Evolutionary conservation across 148 eudicot species (phyloP).

Genomic region (Silene uniflora): DNA sequence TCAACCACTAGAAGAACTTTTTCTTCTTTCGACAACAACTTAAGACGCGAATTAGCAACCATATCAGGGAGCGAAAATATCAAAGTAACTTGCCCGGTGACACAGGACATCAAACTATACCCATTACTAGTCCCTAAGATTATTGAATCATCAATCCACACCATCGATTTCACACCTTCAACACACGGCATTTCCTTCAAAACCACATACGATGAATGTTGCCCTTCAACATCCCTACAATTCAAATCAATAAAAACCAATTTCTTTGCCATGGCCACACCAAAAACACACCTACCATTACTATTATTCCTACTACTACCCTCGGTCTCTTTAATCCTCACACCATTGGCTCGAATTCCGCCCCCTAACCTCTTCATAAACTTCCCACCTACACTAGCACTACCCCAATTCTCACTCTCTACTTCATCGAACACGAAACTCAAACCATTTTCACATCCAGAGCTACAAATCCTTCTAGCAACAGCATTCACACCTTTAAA

Average conservation of each 20-base stretch:
- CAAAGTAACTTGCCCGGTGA: constrained; percentile 50
- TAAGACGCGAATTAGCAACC: constrained; percentile 50
- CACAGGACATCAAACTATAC: constrained; percentile 71
- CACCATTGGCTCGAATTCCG: constrained; percentile 48
- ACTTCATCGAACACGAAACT: constrained; percentile 26
- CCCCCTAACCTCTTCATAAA: constrained; percentile 53
- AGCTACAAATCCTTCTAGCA: constrained; percentile 47
- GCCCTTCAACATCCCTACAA: constrained; percentile 28
- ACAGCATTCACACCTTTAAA: constrained; percentile 50
- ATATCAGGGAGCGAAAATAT: constrained; percentile 77
- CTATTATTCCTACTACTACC: constrained; percentile 25
- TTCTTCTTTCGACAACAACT: constrained; percentile 53
- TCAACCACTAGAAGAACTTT: constrained; percentile 78
- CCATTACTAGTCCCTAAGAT: constrained; percentile 63
- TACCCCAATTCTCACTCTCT: constrained; percentile 23
- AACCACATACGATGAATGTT: constrained; percentile 30
- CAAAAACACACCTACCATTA: constrained; percentile 41
- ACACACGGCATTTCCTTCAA: constrained; percentile 71
- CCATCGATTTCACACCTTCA: constrained; percentile 57
- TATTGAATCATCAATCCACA: constrained; percentile 80
- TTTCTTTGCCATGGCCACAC: constrained; percentile 52
- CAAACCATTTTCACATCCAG: constrained; percentile 25
- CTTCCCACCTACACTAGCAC: constrained; percentile 35
- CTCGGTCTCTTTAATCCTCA: constrained; percentile 34
- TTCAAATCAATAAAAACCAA: constrained; percentile 55